phyloP scores from a whole-genome alignment of 2,329 filamentous ascomycete genomes.

The Lasiodiplodia citricola region DNA sequence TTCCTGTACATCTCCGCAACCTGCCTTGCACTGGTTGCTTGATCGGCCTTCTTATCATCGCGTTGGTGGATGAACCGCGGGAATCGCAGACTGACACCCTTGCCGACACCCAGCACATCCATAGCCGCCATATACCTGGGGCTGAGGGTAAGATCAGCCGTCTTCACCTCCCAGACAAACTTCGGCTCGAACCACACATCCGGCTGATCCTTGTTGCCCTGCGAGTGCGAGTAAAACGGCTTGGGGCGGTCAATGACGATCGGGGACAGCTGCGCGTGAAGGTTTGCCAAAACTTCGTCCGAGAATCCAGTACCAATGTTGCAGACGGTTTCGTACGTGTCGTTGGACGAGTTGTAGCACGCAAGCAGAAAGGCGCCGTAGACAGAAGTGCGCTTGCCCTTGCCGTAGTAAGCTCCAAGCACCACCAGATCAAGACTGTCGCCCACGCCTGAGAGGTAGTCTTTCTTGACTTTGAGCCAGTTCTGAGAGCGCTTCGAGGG shows the following conservation, averaged over 20 bases:
- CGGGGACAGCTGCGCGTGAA: slow-evolving; percentile 75
- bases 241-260: slow-evolving; percentile 89
- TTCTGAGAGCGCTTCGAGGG: slow-evolving; percentile 95
- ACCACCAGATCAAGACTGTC: slow-evolving; percentile 97
- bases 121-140: slow-evolving; percentile 92
- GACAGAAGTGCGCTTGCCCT: slow-evolving; percentile 92
- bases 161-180: slow-evolving; percentile 97
- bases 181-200: slow-evolving; percentile 98
- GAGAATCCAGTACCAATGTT: slow-evolving; percentile 98
- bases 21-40: slow-evolving; percentile 82
- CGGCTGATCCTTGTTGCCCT: slow-evolving; percentile 87
- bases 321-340: slow-evolving; percentile 93
- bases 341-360: slow-evolving; percentile 81
- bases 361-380: slow-evolving; percentile 96
- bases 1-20: slow-evolving; percentile 97
- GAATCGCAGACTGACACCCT: slow-evolving; percentile 87
- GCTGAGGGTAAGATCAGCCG: slow-evolving; percentile 89
- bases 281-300: slow-evolving; percentile 87
- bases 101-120: slow-evolving; percentile 72
- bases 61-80: slow-evolving; percentile 89
- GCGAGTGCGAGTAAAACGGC: slow-evolving; percentile 89
- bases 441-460: slow-evolving; percentile 91
- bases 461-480: slow-evolving; percentile 99
- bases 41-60: slow-evolving; percentile 94
- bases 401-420: slow-evolving; percentile 90